Conservation (phyloP, 805 yeast genomes). For the Candida montana region DNA sequence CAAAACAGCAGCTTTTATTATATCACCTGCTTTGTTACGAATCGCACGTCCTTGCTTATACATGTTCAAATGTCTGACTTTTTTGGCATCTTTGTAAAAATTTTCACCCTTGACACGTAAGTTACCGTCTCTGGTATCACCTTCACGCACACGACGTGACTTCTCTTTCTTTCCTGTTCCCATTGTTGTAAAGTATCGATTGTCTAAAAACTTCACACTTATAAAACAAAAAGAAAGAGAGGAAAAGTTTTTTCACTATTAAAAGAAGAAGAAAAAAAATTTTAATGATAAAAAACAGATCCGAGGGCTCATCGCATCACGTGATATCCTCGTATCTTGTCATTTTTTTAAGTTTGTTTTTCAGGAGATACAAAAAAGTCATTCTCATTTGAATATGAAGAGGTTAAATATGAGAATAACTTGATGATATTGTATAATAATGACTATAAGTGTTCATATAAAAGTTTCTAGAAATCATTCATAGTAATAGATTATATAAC, state of each 20-base stretch:
- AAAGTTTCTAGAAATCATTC: no score
- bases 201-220: not conserved
- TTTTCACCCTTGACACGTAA: constrained; percentile 94
- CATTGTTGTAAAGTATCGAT: constrained; percentile 40
- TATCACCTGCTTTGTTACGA: constrained; percentile 82
- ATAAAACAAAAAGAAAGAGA: no score
- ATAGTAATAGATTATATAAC: no score
- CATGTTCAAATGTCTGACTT: constrained; percentile 86
- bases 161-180: constrained; percentile 93
- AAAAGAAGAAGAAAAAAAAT: constrained; percentile 9
- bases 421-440: no score
- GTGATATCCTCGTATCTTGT: not conserved
- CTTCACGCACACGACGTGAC: constrained; percentile 77
- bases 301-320: constrained; percentile 13
- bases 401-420: no score
- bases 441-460: no score
- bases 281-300: not conserved
- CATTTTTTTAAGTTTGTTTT: no score
- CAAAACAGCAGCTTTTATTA: constrained; percentile 78
- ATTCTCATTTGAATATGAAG: no score
- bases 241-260: not conserved
- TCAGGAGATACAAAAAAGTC: no score
- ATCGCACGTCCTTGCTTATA: constrained; percentile 87
- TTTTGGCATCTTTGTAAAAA: constrained; percentile 90
- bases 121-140: constrained; percentile 81